phyloP scores from a whole-genome alignment of 2,329 filamentous ascomycete genomes.

The Claviceps pusilla region DNA sequence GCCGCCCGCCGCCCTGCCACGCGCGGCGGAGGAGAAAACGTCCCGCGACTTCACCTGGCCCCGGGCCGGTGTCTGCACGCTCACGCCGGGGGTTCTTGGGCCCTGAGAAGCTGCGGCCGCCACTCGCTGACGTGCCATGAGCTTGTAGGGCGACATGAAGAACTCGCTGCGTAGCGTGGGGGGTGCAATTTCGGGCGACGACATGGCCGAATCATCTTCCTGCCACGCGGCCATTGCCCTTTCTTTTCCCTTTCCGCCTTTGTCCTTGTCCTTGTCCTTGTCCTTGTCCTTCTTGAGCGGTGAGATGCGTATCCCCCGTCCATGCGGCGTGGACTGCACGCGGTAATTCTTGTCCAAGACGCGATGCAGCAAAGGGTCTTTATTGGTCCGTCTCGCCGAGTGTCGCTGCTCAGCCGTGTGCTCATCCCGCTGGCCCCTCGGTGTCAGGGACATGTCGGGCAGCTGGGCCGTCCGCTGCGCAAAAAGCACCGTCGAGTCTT shows the following conservation, averaged over 20 bases:
- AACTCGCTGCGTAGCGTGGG: conserved; percentile 75
- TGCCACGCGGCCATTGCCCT: conserved; percentile 27
- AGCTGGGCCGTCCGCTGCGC: conserved; percentile 39
- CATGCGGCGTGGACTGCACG: conserved; percentile 78
- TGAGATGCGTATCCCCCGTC: conserved; percentile 29
- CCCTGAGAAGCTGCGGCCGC: conserved; percentile 26
- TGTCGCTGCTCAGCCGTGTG: conserved; percentile 16
- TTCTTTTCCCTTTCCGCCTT: conserved; percentile 15
- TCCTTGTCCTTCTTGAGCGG: conserved; percentile 23
- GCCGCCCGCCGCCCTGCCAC: background rate
- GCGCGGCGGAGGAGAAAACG: conserved; percentile 23
- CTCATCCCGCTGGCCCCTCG: conserved; percentile 25
- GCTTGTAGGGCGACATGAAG: conserved; percentile 60
- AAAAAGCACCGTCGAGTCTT: conserved; percentile 34
- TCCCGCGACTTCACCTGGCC: conserved; percentile 32
- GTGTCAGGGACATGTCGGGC: conserved; percentile 50
- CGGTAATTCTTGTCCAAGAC: conserved; percentile 94
- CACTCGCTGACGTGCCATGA: conserved; percentile 26
- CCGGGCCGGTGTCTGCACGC: conserved; percentile 59
- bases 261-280: conserved; percentile 8
- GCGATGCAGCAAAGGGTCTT: conserved; percentile 73
- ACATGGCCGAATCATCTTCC: conserved; percentile 41
- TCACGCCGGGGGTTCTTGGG: conserved; percentile 66
- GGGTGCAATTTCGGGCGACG: conserved; percentile 62
- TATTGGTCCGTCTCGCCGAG: conserved; percentile 24